Base-by-base conservation (phyloP, 495 filamentous ascomycete species). In the Lichina pygmaea region DNA sequence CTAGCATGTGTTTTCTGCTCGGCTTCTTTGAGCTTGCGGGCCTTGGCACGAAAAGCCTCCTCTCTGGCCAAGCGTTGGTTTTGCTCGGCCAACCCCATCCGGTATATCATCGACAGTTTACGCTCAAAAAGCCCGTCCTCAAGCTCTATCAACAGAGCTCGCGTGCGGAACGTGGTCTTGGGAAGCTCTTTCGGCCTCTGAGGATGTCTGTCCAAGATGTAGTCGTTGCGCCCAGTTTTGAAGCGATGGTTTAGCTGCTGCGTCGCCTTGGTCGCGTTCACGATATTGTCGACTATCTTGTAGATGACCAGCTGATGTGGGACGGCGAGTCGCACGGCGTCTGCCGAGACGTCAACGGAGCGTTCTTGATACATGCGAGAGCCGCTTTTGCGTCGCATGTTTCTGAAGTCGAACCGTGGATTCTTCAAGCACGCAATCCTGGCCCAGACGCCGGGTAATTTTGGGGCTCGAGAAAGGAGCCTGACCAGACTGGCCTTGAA, bases 71-170 rank as follows among this genome's bases (percentile, higher is more conserved):
- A 61, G 11, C 89, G 71, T 54, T 94, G 86, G 54, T 74, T 71
- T 60, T 94, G 83, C 53, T 99, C 89, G 43, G 83, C 63, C 17
- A 92, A 62, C 2, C 91, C 89, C 16, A 77, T 69, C 6, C 86
- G 75, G 53, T 95, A 95, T 42, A 95, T 99, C 51, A 77, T 70
- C 0, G 83, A 81, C 16, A 99, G 66, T 54, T 93, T 93, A 78
- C 86, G 94, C 55, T 99, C 89, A 54, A 99, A 99, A 1, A 81
- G 77, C 44, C 89, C 84, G 58, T 99, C 89, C 58, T 99, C 89
- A 42, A 99, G 62, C 49, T 93, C 83, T 47, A 95, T 82, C 17
- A 93, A 60, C 8, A 95, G 57, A 0, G 75, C 79, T 55, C 78
- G 84, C 43, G 75, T 78, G 41, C 83, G 72, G 2, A 99, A 42